Base-by-base conservation (phyloP, 2,329 filamentous ascomycete genomes). In the Nakataea oryzae region DNA sequence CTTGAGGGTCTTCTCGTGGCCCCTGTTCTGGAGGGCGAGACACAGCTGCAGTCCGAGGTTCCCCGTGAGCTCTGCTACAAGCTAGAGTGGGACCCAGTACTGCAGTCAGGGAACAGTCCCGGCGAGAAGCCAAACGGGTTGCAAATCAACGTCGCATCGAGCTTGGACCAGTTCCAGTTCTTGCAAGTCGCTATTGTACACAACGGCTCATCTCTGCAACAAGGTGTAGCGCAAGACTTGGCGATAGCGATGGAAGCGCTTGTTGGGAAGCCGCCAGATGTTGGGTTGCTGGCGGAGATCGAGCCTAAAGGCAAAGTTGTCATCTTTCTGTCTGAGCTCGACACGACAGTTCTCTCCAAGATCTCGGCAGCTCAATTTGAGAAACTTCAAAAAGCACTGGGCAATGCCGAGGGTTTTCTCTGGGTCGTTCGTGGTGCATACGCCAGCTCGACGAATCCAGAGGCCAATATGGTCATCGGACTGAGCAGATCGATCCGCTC, bases 11-110 rank as follows among this genome's bases (percentile, higher is more conserved):
- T 77, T 32, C 69, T 67, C 2, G 71, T 79, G 58, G 73, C 75
- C 1, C 77, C 76, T 3, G 74, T 79, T n/a, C 64, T 76, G 27
- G 74, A 78, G 50, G 71, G 70, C 3, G 71, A 71, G 4, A 64
- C 66, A 2, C 66, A 66, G 47, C 64, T 67, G 2, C 71, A 73
- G 21, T 61, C 62, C 11, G 34, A 14, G 3, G 65, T 62, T 1
- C 67, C 74, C n/a, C 71, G 75, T 2, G 74, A 79, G 65, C 71
- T 80, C 1, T 80, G 78, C 67, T 80, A 76, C 69, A 79, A 77
- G 66, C 61, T 78, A 17, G 71, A 77, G n/a, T 80, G 78, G 77
- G 77, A 79, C 57, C 74, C 71, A 0, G 62, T 74, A n/a, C 67
- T 73, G 1, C 69, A 73, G 14, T 63, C 66, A 24, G 28, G 24